Base-by-base conservation (phyloP, 352 stramenopile genomes). In the Phytopythium delawarense region DNA sequence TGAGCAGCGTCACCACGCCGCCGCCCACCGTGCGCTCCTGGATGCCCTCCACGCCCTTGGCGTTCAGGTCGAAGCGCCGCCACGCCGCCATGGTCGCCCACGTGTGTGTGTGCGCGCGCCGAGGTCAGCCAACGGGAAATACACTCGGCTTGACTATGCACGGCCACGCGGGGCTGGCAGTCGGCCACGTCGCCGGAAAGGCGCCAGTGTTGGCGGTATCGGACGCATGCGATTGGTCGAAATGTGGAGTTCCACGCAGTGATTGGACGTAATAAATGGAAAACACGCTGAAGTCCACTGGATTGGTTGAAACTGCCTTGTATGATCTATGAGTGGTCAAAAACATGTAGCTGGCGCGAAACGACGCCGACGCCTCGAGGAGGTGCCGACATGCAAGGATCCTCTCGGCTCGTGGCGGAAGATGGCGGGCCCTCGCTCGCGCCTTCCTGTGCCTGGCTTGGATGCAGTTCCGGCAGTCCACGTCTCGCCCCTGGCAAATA, bases 11-110 rank as follows among this genome's bases (percentile, higher is more conserved):
- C 59, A 96, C 82, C 48, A 96, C 59, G 34, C 84, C 87, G 23
- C 87, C 87, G 59, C 84, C 79, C 62, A 91, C 88, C 48, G 87
- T 96, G 69, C 84, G 84, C 77, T 93, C 84, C 74, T 96, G 87
- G 69, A 96, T 94, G 69, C 87, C 87, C 67, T 96, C 87, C 48
- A 96, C 81, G 75, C 85, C 87, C 80, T 96, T 96, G 59, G 81
- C 80, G 60, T 96, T 92, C 61, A 94, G 75, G 76, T 96, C 87
- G 68, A 94, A 96, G 65, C 80, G 81, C 69, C 84, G 79, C 84
- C 81, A 91, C 69, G 78, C 76, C 63, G 82, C 63, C 71, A 86
- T 85, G 18, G 20, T 69, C 34, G 42, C 30, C 30, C 9, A 25
- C 20, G 25, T n/a, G 35, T 28, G 7, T 7, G 16, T 23, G 12